Evolutionary conservation across 1,284 basidiomycete genomes (phyloP).

Genomic region (Irpex sp.): DNA sequence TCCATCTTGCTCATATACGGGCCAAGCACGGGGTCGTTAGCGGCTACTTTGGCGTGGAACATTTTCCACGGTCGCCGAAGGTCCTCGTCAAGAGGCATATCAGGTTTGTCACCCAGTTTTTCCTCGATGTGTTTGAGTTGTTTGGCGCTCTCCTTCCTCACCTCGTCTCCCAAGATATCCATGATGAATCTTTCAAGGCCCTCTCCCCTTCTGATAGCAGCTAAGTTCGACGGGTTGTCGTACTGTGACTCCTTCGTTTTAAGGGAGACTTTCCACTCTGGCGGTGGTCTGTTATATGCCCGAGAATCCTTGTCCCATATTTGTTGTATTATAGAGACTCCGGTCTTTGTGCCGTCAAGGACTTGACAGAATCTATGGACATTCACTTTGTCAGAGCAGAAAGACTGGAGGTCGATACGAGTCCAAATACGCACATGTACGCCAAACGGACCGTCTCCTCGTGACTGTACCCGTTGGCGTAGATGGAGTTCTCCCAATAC

Average conservation of each 20-base stretch:
- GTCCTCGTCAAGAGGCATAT: conserved; percentile 26
- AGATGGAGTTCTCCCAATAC: conserved; percentile 53
- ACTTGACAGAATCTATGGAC: conserved; percentile 51
- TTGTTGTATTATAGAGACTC: conserved; percentile 38
- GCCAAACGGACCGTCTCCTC: conserved; percentile 49
- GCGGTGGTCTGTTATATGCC: conserved; percentile 10
- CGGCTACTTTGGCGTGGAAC: not conserved
- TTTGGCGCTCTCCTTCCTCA: conserved; percentile 21
- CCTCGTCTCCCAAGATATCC: conserved; percentile 36
- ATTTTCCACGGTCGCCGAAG: conserved; percentile 34
- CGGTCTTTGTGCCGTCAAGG: conserved; percentile 61
- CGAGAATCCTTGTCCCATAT: conserved; percentile 24
- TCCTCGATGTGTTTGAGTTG: conserved; percentile 21
- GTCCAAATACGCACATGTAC: conserved; percentile 48
- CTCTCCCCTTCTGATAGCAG: conserved; percentile 9
- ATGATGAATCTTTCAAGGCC: conserved; percentile 42
- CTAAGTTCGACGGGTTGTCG: not conserved
- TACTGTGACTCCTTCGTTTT: no score
- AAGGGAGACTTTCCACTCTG: conserved; percentile 34
- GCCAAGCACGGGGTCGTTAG: no score
- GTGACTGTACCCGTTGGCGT: conserved; percentile 46
- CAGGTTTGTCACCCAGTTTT: not conserved
- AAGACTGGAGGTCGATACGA: not conserved
- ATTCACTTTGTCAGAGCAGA: not conserved
- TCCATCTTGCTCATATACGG: conserved; percentile 8